phyloP scores from a whole-genome alignment of 257 asterid species.

The Capsicum pubescens region DNA sequence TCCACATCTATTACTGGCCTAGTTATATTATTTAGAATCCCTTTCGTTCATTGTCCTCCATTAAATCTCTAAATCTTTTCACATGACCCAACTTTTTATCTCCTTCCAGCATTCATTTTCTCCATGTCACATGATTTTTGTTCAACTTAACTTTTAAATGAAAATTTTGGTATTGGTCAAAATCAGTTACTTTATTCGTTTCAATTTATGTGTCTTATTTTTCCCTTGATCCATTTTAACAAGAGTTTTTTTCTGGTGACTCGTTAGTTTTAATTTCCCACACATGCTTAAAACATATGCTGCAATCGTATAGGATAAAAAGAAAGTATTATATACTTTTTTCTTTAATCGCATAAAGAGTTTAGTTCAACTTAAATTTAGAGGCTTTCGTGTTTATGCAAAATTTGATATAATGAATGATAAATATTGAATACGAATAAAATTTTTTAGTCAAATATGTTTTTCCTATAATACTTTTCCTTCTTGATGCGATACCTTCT shows the following conservation, averaged over 20 bases:
- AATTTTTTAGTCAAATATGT: too few species aligned
- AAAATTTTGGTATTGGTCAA: not conserved
- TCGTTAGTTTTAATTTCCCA: too few species aligned
- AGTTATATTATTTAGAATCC: not conserved
- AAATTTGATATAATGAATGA: not conserved
- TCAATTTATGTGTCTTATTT: too few species aligned
- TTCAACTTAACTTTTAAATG: not conserved
- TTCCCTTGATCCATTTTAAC: too few species aligned
- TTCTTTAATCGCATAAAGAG: too few species aligned
- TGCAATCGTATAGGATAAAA: too few species aligned
- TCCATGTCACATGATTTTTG: conserved; percentile 13
- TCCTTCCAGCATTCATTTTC: not conserved
- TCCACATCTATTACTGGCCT: not conserved
- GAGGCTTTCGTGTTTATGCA: too few species aligned
- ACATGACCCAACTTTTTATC: not conserved
- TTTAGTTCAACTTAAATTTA: not conserved
- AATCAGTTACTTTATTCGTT: not conserved
- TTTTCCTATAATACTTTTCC: not conserved
- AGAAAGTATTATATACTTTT: too few species aligned
- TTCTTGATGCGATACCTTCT: not conserved
- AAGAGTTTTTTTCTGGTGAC: too few species aligned
- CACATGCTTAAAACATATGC: too few species aligned
- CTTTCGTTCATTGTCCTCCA: not conserved
- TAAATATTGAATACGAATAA: not conserved
- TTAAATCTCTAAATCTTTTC: not conserved